Evolutionary conservation across 768 basidiomycete genomes (phyloP), one percentile per base, ranked within the genome.

Genomic region (Harrya chromipes): DNA sequence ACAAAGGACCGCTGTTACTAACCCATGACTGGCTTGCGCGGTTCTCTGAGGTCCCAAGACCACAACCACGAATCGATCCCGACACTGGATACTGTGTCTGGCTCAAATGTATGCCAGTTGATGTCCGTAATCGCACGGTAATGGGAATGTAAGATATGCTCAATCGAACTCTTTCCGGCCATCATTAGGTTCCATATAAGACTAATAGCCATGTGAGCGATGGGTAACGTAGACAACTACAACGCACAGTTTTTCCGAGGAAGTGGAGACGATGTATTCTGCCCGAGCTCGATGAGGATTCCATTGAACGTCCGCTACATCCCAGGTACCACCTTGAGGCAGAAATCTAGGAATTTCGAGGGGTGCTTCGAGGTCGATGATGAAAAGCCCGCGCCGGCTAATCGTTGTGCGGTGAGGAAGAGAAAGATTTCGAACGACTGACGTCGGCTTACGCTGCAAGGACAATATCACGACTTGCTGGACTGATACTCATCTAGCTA

Each of bases 121-220:
- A 98, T 91, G 62, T 99, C 97, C 4, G 97, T 97, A 46, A 99
- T 94, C 5, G 94, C 93, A 39, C 95, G 84, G 54, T 92, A 90
- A 63, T 99, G 97, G 1, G 90, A 87, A 52, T 86, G 85, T 5
- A 97, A 75, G 27, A 91, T 84, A 52, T 89, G 83, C 57, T 93
- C 79, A 29, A 99, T 91, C 2, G 87, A 85, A 2, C 85, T 87
- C 59, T 87, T 86, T 14, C 83, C 83, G 14, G 76, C 67, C 37
- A 86, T 72, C 47, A 81, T 66, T n/a, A 97, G 73, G 69, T 98
- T 97, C 95, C 97, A 99, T 50, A 99, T 91, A 3, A 99, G 77
- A 37, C 88, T 88, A 50, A 8, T 26, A 33, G 11, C 24, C 14
- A 36, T 16, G 16, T 46, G 5, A 55, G 49, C 13, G 19, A 43